phyloP scores from a whole-genome alignment of 2,329 filamentous ascomycete genomes.

The Aphanoascus verrucosus region DNA sequence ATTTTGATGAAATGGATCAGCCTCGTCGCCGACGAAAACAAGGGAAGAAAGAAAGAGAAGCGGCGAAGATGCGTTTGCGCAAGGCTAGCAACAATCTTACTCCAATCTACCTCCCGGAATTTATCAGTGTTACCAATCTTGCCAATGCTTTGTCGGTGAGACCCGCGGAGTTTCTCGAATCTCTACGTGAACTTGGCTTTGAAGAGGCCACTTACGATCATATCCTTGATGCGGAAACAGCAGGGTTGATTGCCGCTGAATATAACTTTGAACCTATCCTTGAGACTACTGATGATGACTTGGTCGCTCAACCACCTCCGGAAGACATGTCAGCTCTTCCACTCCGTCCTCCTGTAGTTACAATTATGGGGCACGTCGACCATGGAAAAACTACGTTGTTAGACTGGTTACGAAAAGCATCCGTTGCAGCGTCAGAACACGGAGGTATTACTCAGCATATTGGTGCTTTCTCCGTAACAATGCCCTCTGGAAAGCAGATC shows the following conservation, averaged over 20 bases:
- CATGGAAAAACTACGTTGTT: slow-evolving; percentile 96
- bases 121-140: slow-evolving; percentile 77
- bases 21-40: slow-evolving; percentile 3
- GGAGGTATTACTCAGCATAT: slow-evolving; percentile 98
- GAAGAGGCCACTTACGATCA: slow-evolving; percentile 73
- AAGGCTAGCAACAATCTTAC: slow-evolving; percentile 37
- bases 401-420: slow-evolving; percentile 86
- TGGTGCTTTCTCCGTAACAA: slow-evolving; percentile 83
- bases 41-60: slow-evolving; percentile 27
- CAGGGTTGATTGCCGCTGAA: slow-evolving; percentile 79
- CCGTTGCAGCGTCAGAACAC: slow-evolving; percentile 80
- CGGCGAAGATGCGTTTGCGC: slow-evolving; percentile 34
- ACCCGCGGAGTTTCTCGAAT: slow-evolving; percentile 58
- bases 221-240: slow-evolving; percentile 81
- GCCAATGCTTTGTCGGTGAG: slow-evolving; percentile 64
- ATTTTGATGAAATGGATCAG: slow-evolving; percentile 9
- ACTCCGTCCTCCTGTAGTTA: slow-evolving; percentile 78
- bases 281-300: slow-evolving; percentile 55
- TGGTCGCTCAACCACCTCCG: slow-evolving; percentile 57
- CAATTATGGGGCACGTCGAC: slow-evolving; percentile 98
- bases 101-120: slow-evolving; percentile 72
- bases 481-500: slow-evolving; percentile 78
- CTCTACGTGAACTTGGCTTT: slow-evolving; percentile 78
- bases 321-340: slow-evolving; percentile 61
- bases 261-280: slow-evolving; percentile 83